Evolutionary conservation across 176 grass and related monocot genomes (phyloP).

Genomic region (Raddia guianensis): DNA sequence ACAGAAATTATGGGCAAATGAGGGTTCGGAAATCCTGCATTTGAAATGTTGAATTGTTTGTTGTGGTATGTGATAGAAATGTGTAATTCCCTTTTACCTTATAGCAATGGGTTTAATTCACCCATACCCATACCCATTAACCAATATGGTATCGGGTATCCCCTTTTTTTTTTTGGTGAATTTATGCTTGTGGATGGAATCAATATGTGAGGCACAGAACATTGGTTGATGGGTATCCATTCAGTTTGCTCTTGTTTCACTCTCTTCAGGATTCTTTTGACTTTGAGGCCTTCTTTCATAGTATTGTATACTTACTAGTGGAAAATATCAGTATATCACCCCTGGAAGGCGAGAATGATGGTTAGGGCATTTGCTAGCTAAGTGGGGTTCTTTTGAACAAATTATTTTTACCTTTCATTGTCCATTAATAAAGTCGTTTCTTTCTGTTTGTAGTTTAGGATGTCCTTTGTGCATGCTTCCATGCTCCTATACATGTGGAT

Average conservation of each 20-base stretch:
- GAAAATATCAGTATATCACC: constrained; percentile 9
- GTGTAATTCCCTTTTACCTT: not conserved
- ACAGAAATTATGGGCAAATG: not conserved
- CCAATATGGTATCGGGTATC: not conserved
- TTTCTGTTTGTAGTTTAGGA: not conserved
- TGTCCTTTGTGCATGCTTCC: not conserved
- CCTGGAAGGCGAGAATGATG: not conserved
- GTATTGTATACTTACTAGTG: constrained; percentile 4
- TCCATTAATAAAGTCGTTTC: not conserved
- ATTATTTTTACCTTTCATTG: not conserved
- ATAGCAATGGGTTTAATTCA: not conserved
- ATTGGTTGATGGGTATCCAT: not conserved
- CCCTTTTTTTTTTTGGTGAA: not conserved
- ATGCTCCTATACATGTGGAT: not conserved
- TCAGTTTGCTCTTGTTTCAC: not conserved
- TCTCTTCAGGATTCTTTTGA: not conserved
- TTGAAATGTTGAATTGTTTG: not conserved
- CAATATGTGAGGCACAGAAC: not conserved
- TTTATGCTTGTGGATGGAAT: constrained; percentile 5
- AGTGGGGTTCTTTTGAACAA: not conserved
- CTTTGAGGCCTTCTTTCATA: not conserved
- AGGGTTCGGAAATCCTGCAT: not conserved
- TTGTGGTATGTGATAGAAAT: not conserved
- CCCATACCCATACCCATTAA: not conserved
- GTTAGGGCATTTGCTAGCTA: not conserved